Evolutionary conservation across 2,329 filamentous ascomycete species (phyloP), one percentile per base, ranked within the genome.

Genomic region (Aspergillus ochraceus): DNA sequence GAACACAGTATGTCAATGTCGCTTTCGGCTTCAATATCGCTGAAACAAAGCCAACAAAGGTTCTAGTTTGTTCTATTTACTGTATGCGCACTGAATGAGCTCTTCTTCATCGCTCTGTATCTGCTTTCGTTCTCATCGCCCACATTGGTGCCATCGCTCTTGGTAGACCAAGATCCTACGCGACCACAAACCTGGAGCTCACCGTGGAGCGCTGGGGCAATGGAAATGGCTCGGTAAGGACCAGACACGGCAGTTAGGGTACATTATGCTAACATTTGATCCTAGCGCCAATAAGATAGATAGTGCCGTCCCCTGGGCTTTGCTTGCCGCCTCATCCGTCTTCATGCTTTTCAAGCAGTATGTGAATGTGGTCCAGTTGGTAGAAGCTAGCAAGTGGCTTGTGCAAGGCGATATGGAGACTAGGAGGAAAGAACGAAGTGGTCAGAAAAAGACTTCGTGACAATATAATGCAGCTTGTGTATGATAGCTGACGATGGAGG

Each of bases 81-180:
- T 60, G 90, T 91, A 76, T 97, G 93, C 81, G 83, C 86, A 58
- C 78, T 95, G 68, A 97, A 97, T 77, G 94, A 97, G 79, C 80
- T 92, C 65, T 97, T 96, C 84, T 97, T 97, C 83, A 96, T 98
- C 73, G 92, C 91, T 29, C 86, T 97, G 62, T 97, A 97, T 81
- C 89, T 97, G 57, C 89, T 97, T 60, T 96, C 92, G 71, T 97
- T 98, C 82, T 94, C 90, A 59, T 95, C 90, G 57, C 92, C 92
- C 2, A 84, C 88, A 39, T 86, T 97, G 55, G 92, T 91, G 2
- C 92, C 93, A 2, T 90, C 90, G 60, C 87, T 97, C 17, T 46
- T 19, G 53, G 86, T 87, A 58, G 79, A 85, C 49, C 91, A 90
- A 71, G 8, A 39, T 30, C 17, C 24, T 24, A 42, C 19, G 17